Conservation (phyloP, 805 yeast genomes). For the Wickerhamomyces chaumierensis region DNA sequence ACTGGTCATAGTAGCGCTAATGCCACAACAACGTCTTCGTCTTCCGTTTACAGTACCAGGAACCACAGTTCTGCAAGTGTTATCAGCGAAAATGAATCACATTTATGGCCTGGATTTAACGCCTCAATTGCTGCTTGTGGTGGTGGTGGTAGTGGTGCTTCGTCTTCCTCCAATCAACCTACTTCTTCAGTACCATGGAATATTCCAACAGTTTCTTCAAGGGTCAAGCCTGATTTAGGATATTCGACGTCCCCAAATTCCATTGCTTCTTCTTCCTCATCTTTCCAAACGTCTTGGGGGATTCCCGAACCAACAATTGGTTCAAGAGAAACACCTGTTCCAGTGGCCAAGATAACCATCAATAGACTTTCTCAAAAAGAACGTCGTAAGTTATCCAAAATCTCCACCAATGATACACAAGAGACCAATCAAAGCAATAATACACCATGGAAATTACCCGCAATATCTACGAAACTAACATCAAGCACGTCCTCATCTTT, state of each 20-base stretch:
- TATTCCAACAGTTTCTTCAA: constrained; percentile 1
- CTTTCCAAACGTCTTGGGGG: neutral
- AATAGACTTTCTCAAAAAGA: constrained; percentile 42
- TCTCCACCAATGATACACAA: constrained; percentile 3
- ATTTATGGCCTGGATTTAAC: too few species aligned
- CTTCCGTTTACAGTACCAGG: neutral
- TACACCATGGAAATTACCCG: constrained; percentile 14
- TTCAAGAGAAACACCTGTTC: constrained; percentile 1
- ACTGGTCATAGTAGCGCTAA: too few species aligned
- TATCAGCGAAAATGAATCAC: neutral
- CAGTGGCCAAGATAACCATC: constrained; percentile 4
- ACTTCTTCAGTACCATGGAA: constrained; percentile 2
- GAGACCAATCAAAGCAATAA: constrained; percentile 4
- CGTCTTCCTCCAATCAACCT: neutral
- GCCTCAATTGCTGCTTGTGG: too few species aligned
- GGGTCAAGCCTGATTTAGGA: too few species aligned
- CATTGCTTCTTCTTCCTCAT: constrained; percentile 5
- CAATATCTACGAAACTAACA: constrained; percentile 2
- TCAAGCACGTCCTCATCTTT: constrained; percentile 8
- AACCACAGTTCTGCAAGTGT: neutral
- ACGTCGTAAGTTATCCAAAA: constrained; percentile 32
- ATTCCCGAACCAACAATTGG: too few species aligned
- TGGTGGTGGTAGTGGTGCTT: neutral
- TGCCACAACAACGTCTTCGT: neutral
- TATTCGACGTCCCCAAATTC: constrained; percentile 6